These are phyloP conservation scores for Thermothelomyces thermophilus DNA, from an alignment of 2,329 filamentous ascomycete species.

Conservation along the genomic window DNA sequence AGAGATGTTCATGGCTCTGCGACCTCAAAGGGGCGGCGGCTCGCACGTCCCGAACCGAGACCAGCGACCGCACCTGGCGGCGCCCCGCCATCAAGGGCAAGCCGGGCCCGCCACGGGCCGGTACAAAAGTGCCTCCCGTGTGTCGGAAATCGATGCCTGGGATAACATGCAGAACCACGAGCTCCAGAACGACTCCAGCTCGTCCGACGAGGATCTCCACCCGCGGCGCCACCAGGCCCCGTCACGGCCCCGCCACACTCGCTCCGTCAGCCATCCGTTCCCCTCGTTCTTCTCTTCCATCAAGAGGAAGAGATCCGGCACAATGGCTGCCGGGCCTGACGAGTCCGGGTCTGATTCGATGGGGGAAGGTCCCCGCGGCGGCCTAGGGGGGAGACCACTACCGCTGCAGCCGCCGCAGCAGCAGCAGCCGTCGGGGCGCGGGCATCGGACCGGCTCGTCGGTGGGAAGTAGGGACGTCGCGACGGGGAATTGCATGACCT, in stretches of 20 bases:
- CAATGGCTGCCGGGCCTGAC: slow-evolving; percentile 24
- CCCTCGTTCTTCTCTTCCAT: slow-evolving; percentile 60
- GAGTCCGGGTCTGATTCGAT: slow-evolving; percentile 35
- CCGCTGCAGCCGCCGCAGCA: neutral
- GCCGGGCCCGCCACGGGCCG: slow-evolving; percentile 9
- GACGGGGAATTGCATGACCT: slow-evolving; percentile 78
- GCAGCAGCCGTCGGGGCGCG: slow-evolving; percentile 27
- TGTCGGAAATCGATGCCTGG: slow-evolving; percentile 20
- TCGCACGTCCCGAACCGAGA: slow-evolving; percentile 7
- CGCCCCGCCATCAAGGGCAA: slow-evolving; percentile 5
- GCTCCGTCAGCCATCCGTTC: slow-evolving; percentile 76
- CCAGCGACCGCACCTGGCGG: slow-evolving; percentile 4
- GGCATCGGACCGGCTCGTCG: slow-evolving; percentile 28
- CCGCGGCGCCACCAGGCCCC: slow-evolving; percentile 20
- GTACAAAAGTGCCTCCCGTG: slow-evolving; percentile 15
- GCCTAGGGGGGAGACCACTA: neutral
- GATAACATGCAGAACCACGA: slow-evolving; percentile 22
- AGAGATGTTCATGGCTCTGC: slow-evolving; percentile 18
- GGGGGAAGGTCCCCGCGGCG: slow-evolving; percentile 29
- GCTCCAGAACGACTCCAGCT: slow-evolving; percentile 29
- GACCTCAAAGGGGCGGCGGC: slow-evolving; percentile 18
- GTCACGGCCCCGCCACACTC: slow-evolving; percentile 38
- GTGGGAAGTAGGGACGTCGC: slow-evolving; percentile 49
- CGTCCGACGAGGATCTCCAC: slow-evolving; percentile 38
- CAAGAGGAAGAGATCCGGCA: slow-evolving; percentile 45